Conservation (phyloP, 2,329 filamentous ascomycete species). For the Penicillium sp. region DNA sequence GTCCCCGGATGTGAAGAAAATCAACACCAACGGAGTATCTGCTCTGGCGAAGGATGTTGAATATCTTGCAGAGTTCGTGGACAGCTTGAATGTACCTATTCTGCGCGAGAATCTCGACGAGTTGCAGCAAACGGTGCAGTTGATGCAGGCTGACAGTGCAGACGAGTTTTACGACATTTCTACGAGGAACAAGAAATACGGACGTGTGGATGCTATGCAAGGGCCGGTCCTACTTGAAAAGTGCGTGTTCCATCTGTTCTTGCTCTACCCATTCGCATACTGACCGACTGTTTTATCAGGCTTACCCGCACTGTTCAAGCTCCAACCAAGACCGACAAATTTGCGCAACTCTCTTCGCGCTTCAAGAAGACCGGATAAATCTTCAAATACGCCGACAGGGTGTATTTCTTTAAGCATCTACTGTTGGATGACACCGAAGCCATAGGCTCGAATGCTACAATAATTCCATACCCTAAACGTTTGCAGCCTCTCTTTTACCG, state of each 20-base stretch:
- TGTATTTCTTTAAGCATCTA: slow-evolving; percentile 1
- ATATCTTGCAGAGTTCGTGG: slow-evolving; percentile 83
- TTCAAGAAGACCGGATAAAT: slow-evolving; percentile 61
- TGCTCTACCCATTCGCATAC: slow-evolving; percentile 2
- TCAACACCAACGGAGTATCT: slow-evolving; percentile 82
- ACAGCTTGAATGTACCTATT: slow-evolving; percentile 83
- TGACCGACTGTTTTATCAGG: slow-evolving; percentile 42
- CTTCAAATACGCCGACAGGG: background rate
- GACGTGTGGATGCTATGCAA: slow-evolving; percentile 86
- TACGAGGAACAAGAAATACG: slow-evolving; percentile 88
- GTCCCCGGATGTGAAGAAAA: slow-evolving; percentile 75
- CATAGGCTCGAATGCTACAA: background rate
- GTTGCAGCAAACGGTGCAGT: slow-evolving; percentile 84
- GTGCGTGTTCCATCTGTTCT: slow-evolving; percentile 48
- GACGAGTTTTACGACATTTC: slow-evolving; percentile 96
- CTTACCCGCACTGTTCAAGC: slow-evolving; percentile 65
- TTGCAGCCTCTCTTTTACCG: background rate
- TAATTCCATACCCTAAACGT: background rate
- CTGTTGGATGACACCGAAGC: background rate
- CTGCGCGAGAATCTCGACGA: slow-evolving; percentile 88
- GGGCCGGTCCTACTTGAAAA: slow-evolving; percentile 91
- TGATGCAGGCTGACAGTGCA: slow-evolving; percentile 85
- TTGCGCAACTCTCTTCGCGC: slow-evolving; percentile 72
- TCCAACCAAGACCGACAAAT: slow-evolving; percentile 62
- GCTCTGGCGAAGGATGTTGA: slow-evolving; percentile 80